Base-by-base conservation (phyloP, 176 grass and related monocot genomes). In the Tuctoria greenei region DNA sequence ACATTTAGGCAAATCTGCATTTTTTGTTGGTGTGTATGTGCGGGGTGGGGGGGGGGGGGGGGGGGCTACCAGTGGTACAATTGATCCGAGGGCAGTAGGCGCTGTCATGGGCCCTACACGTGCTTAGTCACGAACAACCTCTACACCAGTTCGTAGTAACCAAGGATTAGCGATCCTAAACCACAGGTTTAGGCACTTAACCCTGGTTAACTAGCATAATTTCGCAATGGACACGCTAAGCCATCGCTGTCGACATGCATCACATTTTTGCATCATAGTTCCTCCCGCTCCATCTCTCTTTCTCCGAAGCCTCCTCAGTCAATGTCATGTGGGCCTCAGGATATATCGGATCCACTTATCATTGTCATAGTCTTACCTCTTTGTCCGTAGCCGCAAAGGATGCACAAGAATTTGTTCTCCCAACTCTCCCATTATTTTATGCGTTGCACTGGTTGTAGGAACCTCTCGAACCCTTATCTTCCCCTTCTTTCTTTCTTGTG, bases 191-290 rank as follows among this genome's bases (percentile, higher is more conserved):
- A 85, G 27, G 8, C 18, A 46, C 66, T 69, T 85, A 96, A 96
- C 93, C 84, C 20, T 55, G 73, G 87, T 86, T 96, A 80, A 82
- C 45, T 75, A 69, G 68, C 77, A 77, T 79, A 45, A 76, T 80
- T 82, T 74, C 66, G 61, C 59, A 77, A 83, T 82, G 72, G 73
- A 72, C 87, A 61, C 74, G 59, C 78, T 83, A 79, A 88, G 77
- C 81, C 87, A 81, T 92, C 84, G 66, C 81, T 78, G 71, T 96
- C 89, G 57, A 65, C 74, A 71, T 72, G 78, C 81, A 80, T 90
- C 83, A 87, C 86, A 88, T 38, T 74, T 72, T 49, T 62, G 81
- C 67, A 78, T 84, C 76, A 81, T 83, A 86, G 60, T 76, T 80
- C 86, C 73, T 63, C 49, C 76, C 80, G 80, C 80, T 51, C 42